Base-by-base conservation (phyloP, 768 basidiomycete species). In the Psilocybe tampanensis region DNA sequence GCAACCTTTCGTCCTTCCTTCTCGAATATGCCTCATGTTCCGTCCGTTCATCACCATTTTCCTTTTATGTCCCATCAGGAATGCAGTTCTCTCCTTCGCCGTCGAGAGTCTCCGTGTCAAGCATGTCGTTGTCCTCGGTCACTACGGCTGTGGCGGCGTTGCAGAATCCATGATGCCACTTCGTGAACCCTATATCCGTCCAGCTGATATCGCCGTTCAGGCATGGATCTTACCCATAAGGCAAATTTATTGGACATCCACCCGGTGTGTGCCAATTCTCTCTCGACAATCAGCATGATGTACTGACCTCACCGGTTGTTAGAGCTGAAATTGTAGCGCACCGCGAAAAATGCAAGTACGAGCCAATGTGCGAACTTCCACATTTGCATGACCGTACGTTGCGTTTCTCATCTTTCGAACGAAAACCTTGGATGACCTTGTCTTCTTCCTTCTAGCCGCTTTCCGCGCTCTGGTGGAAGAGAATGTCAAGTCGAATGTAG, bases 391-490 rank as follows among this genome's bases (percentile, higher is more conserved):
- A 72, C 65, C 67, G 70, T 74, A 51, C 54, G 74, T 65, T 32
- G 2, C 33, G n/a, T 13, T 39, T 6, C 18, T 13, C 12, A 12
- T 42, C 11, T 36, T 33, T n/a, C n/a, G n/a, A n/a, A n/a, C n/a
- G n/a, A n/a, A n/a, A n/a, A n/a, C n/a, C n/a, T n/a, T n/a, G n/a
- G n/a, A n/a, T n/a, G n/a, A n/a, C n/a, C n/a, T n/a, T n/a, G n/a
- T n/a, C n/a, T n/a, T n/a, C n/a, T n/a, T n/a, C n/a, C n/a, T n/a
- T n/a, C n/a, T n/a, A 76, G 76, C 74, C 22, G 75, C 72, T 5
- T 77, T 77, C 64, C 72, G 76, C 13, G 77, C 76, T 0, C 70
- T 79, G 8, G 74, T 79, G 2, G 77, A 79, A 58, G 76, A 78
- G 55, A 77, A 78, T 23, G 70, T 77, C 15, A 77, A 70, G 52